Evolutionary conservation across 2,329 filamentous ascomycete genomes (phyloP), one percentile per base, ranked within the genome.

Genomic region (Zalaria sp.): DNA sequence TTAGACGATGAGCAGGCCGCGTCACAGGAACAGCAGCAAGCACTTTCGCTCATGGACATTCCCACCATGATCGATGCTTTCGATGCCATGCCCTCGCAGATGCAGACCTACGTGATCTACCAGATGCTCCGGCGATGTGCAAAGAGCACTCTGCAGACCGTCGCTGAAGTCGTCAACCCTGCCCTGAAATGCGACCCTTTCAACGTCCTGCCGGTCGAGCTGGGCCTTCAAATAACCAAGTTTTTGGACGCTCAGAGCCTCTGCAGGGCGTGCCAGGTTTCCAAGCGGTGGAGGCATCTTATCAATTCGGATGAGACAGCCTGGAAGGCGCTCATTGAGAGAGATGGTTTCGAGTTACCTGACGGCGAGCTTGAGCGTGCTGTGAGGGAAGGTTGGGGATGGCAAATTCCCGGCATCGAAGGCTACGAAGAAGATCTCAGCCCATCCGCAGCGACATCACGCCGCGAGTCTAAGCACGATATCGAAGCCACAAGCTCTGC

Each of bases 61-160:
- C 83, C 83, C 5, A 75, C 72, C 10, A 84, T 98, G 71, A 66
- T 98, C 10, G 83, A 94, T 51, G 79, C 80, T 2, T 98, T 96
- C 53, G 89, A 96, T 58, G 75, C 82, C 5, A 83, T 98, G 72
- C 87, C 89, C 2, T 77, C 83, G 36, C 82, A 91, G 53, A 79
- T 98, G 74, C 91, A 98, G 63, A 83, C 83, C 0, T 93, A 93
- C 57, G 81, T 98, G 64, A 93, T 98, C 79, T 96, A 93, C 57
- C 89, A 98, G 57, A 77, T 98, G 42, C 72, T 98, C 26, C 81
- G 85, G 43, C 75, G 91, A 37, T 96, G 88, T 55, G 77, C 86
- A 4, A 83, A 93, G 50, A 81, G 86, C 35, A 94, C 88, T 0
- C 69, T 98, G 4, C 86, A 91, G 54, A 80, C 93, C 42, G 81